Evolutionary conservation across 768 basidiomycete species (phyloP), one percentile per base, ranked within the genome.

Genomic region (Amanita molliuscula): DNA sequence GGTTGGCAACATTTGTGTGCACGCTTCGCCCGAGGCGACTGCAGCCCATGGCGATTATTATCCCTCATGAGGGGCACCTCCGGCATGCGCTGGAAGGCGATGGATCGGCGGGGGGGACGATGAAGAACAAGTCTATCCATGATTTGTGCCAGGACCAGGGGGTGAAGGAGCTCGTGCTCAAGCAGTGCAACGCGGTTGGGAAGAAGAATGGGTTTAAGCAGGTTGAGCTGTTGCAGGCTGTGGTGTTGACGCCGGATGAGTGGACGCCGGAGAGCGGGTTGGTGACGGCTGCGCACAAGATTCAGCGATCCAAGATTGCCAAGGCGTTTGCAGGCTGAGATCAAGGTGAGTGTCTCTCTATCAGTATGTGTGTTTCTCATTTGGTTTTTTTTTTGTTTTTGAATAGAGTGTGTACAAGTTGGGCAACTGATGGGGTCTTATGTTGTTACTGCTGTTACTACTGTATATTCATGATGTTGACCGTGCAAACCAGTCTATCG

Each of bases 211-310:
- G 82, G 3, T 85, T 95, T 66, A 91, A 88, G 69, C 59, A 72
- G 38, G 77, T 84, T 68, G 91, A 95, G 68, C 64, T 82, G 47
- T 66, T 94, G 28, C 79, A 85, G 61, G 81, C 73, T 20, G 84
- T 92, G 23, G 75, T 95, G 16, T 65, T 95, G 58, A 84, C 84
- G 5, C 61, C 82, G 25, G 86, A 92, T 3, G 90, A 93, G 67
- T 94, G 92, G 92, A 93, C 90, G 5, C 88, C 92, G 0, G 87
- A 94, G 72, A 88, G 64, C 53, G 92, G 89, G 34, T 72, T 94
- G 34, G 80, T 93, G 42, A 94, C 92, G 3, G 67, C 67, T 46
- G 67, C 67, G 8, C 67, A 68, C 56, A 68, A 68, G 59, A 66
- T 68, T 48, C 67, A 68, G 55, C 58, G 67, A 34, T 52, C 56